Evolutionary conservation across 2,329 filamentous ascomycete genomes (phyloP).

Genomic region (Alternaria tenuissima): DNA sequence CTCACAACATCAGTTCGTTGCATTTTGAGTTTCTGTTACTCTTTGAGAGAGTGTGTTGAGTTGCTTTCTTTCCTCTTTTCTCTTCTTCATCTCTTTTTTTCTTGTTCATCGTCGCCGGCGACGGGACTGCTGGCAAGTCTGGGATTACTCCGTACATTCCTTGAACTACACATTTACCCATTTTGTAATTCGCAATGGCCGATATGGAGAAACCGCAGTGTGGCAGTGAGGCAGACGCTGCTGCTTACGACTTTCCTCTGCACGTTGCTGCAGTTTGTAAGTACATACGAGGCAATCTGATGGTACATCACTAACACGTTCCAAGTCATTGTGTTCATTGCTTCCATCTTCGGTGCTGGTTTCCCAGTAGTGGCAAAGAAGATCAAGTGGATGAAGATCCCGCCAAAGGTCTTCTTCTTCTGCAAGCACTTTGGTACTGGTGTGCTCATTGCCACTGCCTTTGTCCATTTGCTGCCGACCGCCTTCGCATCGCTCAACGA

Average conservation of each 20-base stretch:
- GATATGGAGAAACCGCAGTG: slow-evolving; percentile 46
- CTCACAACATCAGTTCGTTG: slow-evolving; percentile 27
- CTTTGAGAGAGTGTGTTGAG: slow-evolving; percentile 46
- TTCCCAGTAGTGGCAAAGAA: slow-evolving; percentile 57
- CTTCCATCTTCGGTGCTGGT: slow-evolving; percentile 48
- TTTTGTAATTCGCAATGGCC: slow-evolving; percentile 34
- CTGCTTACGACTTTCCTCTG: slow-evolving; percentile 48
- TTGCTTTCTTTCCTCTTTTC: slow-evolving; percentile 27
- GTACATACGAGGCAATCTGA: slow-evolving; percentile 12
- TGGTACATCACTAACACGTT: slow-evolving; percentile 20
- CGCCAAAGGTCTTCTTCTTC: slow-evolving; percentile 66
- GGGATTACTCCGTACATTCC: slow-evolving; percentile 24
- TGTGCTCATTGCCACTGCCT: slow-evolving; percentile 85
- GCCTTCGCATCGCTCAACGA: slow-evolving; percentile 61
- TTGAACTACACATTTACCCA: slow-evolving; percentile 17
- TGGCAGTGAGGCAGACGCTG: slow-evolving; percentile 40
- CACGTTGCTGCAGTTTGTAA: slow-evolving; percentile 52
- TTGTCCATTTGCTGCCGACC: slow-evolving; percentile 75
- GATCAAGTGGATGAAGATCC: slow-evolving; percentile 66
- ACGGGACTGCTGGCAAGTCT: slow-evolving; percentile 44
- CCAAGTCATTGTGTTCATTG: slow-evolving; percentile 49
- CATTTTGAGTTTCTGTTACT: slow-evolving; percentile 35
- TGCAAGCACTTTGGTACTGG: slow-evolving; percentile 74
- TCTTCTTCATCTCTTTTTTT: slow-evolving; percentile 25
- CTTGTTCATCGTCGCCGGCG: slow-evolving; percentile 45